Evolutionary conservation across 441 rosid genomes (phyloP).

Genomic region (Pelargonium australe): DNA sequence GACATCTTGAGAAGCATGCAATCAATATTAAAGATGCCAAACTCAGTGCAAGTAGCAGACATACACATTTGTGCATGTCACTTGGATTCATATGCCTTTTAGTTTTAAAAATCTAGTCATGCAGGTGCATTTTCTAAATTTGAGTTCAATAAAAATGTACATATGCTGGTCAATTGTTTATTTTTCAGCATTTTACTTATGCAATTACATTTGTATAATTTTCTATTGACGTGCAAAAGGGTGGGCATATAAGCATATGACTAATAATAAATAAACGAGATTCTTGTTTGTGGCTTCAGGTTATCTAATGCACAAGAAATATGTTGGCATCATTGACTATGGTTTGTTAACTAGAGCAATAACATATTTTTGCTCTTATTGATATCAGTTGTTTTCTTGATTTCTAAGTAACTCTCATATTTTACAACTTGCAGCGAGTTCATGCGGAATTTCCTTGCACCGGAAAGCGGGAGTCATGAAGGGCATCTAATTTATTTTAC

Average conservation of each 20-base stretch:
- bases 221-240: no score
- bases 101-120: no score
- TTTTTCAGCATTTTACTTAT: not conserved
- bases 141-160: not conserved
- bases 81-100: no score
- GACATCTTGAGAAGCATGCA: no score
- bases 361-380: slow-evolving; percentile 4
- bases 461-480: slow-evolving; percentile 19
- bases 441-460: slow-evolving; percentile 21
- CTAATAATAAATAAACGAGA: no score
- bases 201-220: not conserved
- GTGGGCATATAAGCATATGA: no score
- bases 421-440: slow-evolving; percentile 22
- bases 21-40: no score
- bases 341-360: slow-evolving; percentile 1
- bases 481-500: slow-evolving; percentile 17
- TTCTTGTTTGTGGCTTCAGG: not conserved
- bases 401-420: slow-evolving; percentile 15
- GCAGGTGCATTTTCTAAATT: not conserved
- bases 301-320: not conserved
- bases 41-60: no score
- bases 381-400: slow-evolving; percentile 9
- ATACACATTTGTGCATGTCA: no score
- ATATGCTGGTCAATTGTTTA: no score
- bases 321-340: slow-evolving; percentile 12